Base-by-base conservation (phyloP, 129 eudicot genomes). In the Tagetes patula region DNA sequence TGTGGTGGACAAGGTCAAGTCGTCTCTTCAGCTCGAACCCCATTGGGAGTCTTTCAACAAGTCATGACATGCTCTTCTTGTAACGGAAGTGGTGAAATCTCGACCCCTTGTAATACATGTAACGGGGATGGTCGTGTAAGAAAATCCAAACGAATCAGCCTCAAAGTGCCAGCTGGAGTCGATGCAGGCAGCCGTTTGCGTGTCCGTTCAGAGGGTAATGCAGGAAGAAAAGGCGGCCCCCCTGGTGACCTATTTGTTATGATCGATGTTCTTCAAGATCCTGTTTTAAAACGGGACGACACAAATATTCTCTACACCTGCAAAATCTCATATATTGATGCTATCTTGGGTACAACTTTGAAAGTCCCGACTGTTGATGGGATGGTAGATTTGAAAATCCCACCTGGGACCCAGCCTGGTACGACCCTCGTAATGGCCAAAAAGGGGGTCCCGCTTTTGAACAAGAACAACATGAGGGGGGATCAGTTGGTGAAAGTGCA, bases 1-100 rank as follows among this genome's bases (percentile, higher is more conserved):
- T 95, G 99, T 58, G 86, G 89, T 12, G 99, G 99, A 36, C 99
- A 90, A 74, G 99, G 97, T 34, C 96, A 90, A 68, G 96, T 95
- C 13, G 76, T 95, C 74, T 67, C 92, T 1, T 83, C 96, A 0
- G 84, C 91, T 33, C 81, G 96, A 77, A 90, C 99, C 66, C 97
- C 99, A 14, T 73, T 95, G 40, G 99, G 99, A 5, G 89, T 88
- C 73, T 82, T 90, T 53, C 99, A 90, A 69, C 99, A 90, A 80
- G 97, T 88, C 36, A 83, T 81, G 85, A 84, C 91, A 13, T 95
- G 99, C 72, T 85, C 97, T 5, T 61, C 93, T 50, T 95, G 99
- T 68, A 88, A 83, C 13, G 97, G 97, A 34, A 46, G 70, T 6
- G 99, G 99, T n/a, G 96, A 95, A 64, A 86, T 54, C 54, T 83